phyloP scores from a whole-genome alignment of 1,284 basidiomycete genomes.

The Pseudomicrostroma phylloplanum region DNA sequence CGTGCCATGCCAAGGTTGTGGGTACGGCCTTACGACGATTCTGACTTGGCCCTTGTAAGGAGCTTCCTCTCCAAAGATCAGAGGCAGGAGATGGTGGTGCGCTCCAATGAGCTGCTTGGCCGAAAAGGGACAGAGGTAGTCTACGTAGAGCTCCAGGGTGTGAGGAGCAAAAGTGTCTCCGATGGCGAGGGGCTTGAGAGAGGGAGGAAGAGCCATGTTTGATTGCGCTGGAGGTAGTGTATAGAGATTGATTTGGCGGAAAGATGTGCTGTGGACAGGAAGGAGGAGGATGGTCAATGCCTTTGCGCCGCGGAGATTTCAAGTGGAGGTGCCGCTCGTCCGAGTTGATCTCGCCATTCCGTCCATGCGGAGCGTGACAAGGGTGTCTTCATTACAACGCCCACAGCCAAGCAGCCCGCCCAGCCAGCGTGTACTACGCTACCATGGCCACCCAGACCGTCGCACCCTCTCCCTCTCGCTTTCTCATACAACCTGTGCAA shows the following conservation, averaged over 20 bases:
- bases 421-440: neutral
- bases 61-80: slow-evolving; percentile 33
- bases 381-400: too few species aligned
- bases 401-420: too few species aligned
- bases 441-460: neutral
- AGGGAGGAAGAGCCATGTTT: slow-evolving; percentile 74
- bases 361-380: too few species aligned
- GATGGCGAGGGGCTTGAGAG: slow-evolving; percentile 66
- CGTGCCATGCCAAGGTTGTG: slow-evolving; percentile 58
- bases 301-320: too few species aligned
- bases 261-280: too few species aligned
- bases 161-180: slow-evolving; percentile 67
- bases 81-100: slow-evolving; percentile 49
- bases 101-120: slow-evolving; percentile 53
- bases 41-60: slow-evolving; percentile 69
- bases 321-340: too few species aligned
- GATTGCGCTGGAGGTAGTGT: too few species aligned
- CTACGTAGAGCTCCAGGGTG: slow-evolving; percentile 74
- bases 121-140: slow-evolving; percentile 77
- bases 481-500: too few species aligned
- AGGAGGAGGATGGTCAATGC: too few species aligned
- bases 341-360: too few species aligned
- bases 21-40: slow-evolving; percentile 70
- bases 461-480: too few species aligned
- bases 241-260: too few species aligned